Conservation (phyloP, 208 protist species). For the Leptomonas seymouri region DNA sequence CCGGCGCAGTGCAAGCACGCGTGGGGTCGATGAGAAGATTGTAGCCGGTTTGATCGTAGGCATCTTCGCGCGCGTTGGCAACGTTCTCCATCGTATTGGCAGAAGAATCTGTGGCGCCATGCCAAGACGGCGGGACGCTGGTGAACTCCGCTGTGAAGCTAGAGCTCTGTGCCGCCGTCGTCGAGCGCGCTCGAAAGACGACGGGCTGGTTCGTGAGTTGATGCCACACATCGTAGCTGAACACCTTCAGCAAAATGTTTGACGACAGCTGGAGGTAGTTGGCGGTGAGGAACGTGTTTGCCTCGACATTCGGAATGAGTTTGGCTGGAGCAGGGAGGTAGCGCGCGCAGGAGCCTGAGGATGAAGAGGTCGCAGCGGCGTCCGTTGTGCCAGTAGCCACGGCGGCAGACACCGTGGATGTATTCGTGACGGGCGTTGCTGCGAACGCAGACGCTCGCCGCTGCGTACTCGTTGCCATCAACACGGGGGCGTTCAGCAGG, state of each 20-base stretch:
- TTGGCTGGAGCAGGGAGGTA: conserved; percentile 11
- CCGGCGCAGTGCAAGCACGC: conserved; percentile 40
- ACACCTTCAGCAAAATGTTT: conserved; percentile 50
- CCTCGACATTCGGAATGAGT: neutral
- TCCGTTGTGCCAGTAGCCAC: no score
- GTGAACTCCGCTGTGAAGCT: conserved; percentile 3
- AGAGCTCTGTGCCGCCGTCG: neutral
- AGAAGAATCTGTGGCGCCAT: neutral
- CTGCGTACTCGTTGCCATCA: conserved; percentile 17
- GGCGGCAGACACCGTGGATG: neutral
- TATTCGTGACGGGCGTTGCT: no score
- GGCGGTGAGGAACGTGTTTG: conserved; percentile 2
- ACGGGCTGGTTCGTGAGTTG: conserved; percentile 25
- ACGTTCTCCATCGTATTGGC: neutral
- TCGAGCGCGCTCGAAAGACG: neutral
- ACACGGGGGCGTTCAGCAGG: conserved; percentile 33
- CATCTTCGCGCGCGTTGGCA: neutral
- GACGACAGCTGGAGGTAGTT: conserved; percentile 32
- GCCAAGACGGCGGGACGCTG: neutral
- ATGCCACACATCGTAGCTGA: conserved; percentile 50
- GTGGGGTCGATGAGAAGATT: conserved; percentile 33
- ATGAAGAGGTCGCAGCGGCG: neutral
- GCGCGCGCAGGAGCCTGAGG: conserved; percentile 15
- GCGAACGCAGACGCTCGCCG: neutral
- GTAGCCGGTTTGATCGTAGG: neutral